These are phyloP conservation scores for Sclerotinia borealis DNA, from an alignment of 2,329 filamentous ascomycete genomes.

Conservation along the genomic window DNA sequence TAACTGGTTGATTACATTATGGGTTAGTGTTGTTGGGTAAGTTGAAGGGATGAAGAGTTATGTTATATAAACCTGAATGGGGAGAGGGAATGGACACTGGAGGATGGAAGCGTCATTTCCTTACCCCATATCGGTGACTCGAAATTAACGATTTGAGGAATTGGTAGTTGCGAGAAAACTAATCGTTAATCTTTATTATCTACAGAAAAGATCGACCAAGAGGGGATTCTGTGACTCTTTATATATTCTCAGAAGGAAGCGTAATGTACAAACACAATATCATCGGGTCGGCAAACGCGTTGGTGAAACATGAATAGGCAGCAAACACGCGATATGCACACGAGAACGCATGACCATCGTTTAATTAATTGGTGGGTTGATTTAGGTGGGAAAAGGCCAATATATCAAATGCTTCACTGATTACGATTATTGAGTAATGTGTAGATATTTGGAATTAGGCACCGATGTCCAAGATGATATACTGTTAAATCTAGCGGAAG, in stretches of 20 bases:
- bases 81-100: not conserved
- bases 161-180: not conserved
- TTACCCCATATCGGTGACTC: not conserved
- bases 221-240: not conserved
- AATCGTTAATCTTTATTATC: not conserved
- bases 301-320: not conserved
- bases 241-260: not conserved
- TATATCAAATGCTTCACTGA: too few species aligned
- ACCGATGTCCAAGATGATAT: too few species aligned
- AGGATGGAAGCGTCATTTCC: not conserved
- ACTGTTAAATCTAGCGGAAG: too few species aligned
- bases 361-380: too few species aligned
- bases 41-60: too few species aligned
- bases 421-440: too few species aligned
- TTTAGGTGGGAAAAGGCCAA: not conserved
- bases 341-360: not conserved
- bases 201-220: not conserved
- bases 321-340: not conserved
- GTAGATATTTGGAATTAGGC: too few species aligned
- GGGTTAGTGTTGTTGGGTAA: not conserved
- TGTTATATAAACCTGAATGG: not conserved
- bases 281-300: too few species aligned
- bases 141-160: not conserved
- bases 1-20: not conserved
- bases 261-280: too few species aligned